Evolutionary conservation across 2,329 filamentous ascomycete species (phyloP), one percentile per base, ranked within the genome.

Genomic region (Colletotrichum sp.): DNA sequence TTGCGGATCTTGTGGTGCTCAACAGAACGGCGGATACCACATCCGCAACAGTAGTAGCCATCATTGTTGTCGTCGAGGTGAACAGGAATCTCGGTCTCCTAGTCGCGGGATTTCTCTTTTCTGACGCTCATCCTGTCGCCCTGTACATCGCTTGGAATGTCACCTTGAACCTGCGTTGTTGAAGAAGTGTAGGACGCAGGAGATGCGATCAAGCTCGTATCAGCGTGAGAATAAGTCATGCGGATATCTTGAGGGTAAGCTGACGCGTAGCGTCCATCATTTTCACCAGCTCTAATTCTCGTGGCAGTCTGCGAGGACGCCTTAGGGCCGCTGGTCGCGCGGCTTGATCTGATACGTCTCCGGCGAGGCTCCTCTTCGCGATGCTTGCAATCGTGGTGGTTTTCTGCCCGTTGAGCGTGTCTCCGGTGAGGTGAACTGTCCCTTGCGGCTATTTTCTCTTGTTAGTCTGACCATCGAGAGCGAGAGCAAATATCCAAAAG

Each of bases 31-130:
- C 76, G 68, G 32, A 78, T 78, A 52, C 77, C 77, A 34, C 77
- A 78, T 15, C 75, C 66, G 18, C 52, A 76, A 26, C 77, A 78
- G 48, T 77, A 78, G 60, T 77, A 76, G 18, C 77, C 77, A 52
- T 78, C 75, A 15, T 55, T 36, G 24, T 76, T 73, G 10, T 73
- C 73, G 34, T 76, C 73, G 26, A 72, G 52, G 34, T 76, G 65
- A 66, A 76, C 66, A 10, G 68, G n/a, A n/a, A 76, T 67, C 55
- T 65, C 68, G 61, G 71, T 38, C n/a, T 55, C 61, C 65, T 68
- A 66, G 32, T 70, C 65, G 32, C 43, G 65, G 38, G 64, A 38
- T 16, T n/a, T 26, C 18, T 60, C 48, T 26, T 26, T 56, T 67
- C 32, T 66, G 36, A 55, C 28, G 13, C 15, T 34, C 18, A 43